A percentile compares a stretch with the other conserved stretches of the same genome.
phyloP scores from a whole-genome alignment of 2,329 filamentous ascomycete species.

The Dactylellina haptotyla region DNA sequence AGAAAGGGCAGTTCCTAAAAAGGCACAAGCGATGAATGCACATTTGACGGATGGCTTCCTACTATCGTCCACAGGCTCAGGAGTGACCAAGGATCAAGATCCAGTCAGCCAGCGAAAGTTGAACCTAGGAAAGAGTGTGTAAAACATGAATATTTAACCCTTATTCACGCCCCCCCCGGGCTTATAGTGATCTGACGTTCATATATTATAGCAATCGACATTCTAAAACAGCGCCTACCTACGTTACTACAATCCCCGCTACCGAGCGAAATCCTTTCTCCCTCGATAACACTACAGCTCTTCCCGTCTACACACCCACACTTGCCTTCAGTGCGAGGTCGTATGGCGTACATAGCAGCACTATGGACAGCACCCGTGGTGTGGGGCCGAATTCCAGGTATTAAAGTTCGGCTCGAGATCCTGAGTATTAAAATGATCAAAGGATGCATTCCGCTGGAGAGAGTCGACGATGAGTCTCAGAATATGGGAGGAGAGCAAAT shows the following conservation, averaged over 20 bases:
- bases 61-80: slow-evolving; percentile 11
- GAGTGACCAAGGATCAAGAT: slow-evolving; percentile 36
- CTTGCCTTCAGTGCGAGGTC: slow-evolving; percentile 89
- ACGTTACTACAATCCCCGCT: slow-evolving; percentile 74
- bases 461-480: slow-evolving; percentile 57
- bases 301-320: slow-evolving; percentile 83
- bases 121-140: slow-evolving; percentile 57
- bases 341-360: slow-evolving; percentile 89
- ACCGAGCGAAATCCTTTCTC: slow-evolving; percentile 79
- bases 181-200: not conserved
- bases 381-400: slow-evolving; percentile 91
- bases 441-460: slow-evolving; percentile 66
- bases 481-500: slow-evolving; percentile 72
- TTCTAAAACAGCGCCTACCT: slow-evolving; percentile 74
- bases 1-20: not conserved
- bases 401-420: slow-evolving; percentile 88
- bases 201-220: slow-evolving; percentile 66
- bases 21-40: not conserved
- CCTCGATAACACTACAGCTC: slow-evolving; percentile 76
- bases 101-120: slow-evolving; percentile 56
- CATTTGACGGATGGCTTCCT: slow-evolving; percentile 12
- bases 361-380: slow-evolving; percentile 96
- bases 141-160: not conserved
- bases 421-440: slow-evolving; percentile 87
- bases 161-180: not conserved